Percentiles rank a stretch among this genome's conserved stretches.
Evolutionary conservation across 2,329 filamentous ascomycete species (phyloP).

Genomic region (Fusarium sp.): DNA sequence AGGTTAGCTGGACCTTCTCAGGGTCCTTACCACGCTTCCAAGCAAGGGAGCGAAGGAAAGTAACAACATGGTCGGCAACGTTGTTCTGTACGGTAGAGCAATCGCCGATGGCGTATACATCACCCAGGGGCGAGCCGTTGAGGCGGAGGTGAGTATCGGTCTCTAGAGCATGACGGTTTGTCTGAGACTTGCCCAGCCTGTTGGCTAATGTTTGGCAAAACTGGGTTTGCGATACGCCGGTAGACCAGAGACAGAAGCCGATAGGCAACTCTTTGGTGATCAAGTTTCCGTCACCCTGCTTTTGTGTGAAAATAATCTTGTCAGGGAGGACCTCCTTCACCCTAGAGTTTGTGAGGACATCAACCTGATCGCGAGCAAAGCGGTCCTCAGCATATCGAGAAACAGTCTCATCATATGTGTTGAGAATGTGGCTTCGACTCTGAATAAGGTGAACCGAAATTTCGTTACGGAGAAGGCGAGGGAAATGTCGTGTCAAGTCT

Average conservation of each 20-base stretch:
- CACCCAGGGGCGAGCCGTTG: constrained; percentile 87
- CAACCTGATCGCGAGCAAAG: constrained; percentile 90
- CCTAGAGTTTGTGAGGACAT: constrained; percentile 90
- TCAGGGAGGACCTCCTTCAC: constrained; percentile 89
- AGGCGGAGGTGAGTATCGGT: constrained; percentile 94
- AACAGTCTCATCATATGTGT: constrained; percentile 96
- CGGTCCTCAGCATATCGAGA: constrained; percentile 92
- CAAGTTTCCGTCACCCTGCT: constrained; percentile 75
- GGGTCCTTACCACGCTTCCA: constrained; percentile 94
- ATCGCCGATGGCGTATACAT: constrained; percentile 96
- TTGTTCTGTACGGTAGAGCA: constrained; percentile 98
- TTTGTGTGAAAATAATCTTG: constrained; percentile 89
- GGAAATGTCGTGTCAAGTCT: constrained; percentile 85
- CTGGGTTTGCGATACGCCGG: constrained; percentile 87
- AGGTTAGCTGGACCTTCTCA: constrained; percentile 85
- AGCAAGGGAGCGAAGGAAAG: constrained; percentile 87
- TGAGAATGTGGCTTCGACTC: constrained; percentile 92
- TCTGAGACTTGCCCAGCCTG: constrained; percentile 81
- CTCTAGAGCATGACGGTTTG: constrained; percentile 90
- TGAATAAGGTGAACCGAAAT: constrained; percentile 98
- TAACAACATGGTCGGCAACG: constrained; percentile 87
- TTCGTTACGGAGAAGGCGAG: constrained; percentile 91
- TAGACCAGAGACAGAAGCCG: constrained; percentile 98
- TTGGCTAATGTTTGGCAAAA: constrained; percentile 80
- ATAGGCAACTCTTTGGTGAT: constrained; percentile 94